These are phyloP conservation scores for Suillus paluster DNA, from an alignment of 768 basidiomycete species.

Conservation along the genomic window DNA sequence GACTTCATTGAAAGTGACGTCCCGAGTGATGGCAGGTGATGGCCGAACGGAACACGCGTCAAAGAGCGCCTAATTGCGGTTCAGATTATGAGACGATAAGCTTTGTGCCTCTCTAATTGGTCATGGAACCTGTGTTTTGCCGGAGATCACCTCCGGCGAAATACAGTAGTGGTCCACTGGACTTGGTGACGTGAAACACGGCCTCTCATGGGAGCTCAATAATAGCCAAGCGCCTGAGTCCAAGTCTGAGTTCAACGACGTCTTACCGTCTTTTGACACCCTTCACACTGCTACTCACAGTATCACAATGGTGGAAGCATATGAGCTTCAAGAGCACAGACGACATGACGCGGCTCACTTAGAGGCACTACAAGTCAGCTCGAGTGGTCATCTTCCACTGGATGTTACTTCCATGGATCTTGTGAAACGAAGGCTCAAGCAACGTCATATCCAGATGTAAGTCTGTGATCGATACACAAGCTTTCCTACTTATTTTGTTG, in stretches of 20 bases:
- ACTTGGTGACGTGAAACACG: background rate
- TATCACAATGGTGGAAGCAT: background rate
- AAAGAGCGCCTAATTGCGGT: too few relatives aligned
- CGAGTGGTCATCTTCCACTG: background rate
- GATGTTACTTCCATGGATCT: slow-evolving; percentile 66
- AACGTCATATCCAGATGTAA: slow-evolving; percentile 80
- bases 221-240: background rate
- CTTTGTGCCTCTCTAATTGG: background rate
- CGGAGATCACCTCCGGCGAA: background rate
- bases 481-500: background rate
- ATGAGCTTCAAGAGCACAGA: background rate
- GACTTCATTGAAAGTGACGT: background rate
- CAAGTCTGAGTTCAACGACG: background rate
- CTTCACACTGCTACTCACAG: background rate
- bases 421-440: slow-evolving; percentile 72
- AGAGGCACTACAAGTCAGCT: background rate
- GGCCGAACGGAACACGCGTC: background rate
- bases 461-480: slow-evolving; percentile 20
- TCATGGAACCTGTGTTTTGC: background rate
- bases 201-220: background rate
- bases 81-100: background rate
- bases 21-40: background rate
- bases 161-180: background rate
- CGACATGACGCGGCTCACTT: background rate
- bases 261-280: background rate